These are phyloP conservation scores for Silene conica DNA, from an alignment of 148 eudicot species.

Conservation along the genomic window DNA sequence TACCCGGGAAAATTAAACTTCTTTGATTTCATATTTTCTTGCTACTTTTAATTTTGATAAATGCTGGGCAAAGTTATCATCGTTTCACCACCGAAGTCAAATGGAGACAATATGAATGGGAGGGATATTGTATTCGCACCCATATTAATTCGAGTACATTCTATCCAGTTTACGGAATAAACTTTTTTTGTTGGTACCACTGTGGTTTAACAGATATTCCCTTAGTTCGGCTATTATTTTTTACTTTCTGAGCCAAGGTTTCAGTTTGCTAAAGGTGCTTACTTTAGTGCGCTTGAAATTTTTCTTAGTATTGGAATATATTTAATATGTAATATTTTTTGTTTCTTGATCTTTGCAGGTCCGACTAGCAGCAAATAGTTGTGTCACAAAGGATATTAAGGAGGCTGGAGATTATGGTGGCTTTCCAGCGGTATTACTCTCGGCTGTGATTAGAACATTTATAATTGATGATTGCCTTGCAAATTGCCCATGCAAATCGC, in stretches of 20 bases:
- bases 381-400: conserved; percentile 76
- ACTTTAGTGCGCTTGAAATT: background rate
- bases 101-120: no score
- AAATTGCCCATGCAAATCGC: background rate
- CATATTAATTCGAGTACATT: background rate
- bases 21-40: no score
- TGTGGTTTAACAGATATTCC: background rate
- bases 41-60: no score
- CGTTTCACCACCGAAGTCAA: no score
- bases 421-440: conserved; percentile 82
- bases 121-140: background rate
- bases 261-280: background rate
- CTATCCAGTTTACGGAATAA: no score
- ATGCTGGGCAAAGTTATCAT: no score
- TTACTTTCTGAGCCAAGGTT: background rate
- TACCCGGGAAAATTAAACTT: no score
- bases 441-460: no score
- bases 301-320: no score
- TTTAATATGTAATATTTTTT: background rate
- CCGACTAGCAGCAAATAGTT: conserved; percentile 80
- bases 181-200: background rate
- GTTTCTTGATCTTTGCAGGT: conserved; percentile 45
- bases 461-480: background rate
- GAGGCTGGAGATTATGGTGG: conserved; percentile 93
- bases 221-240: background rate